Evolutionary conservation across 1,284 basidiomycete genomes (phyloP), one percentile per base, ranked within the genome.

Genomic region (Takashimella koratensis): DNA sequence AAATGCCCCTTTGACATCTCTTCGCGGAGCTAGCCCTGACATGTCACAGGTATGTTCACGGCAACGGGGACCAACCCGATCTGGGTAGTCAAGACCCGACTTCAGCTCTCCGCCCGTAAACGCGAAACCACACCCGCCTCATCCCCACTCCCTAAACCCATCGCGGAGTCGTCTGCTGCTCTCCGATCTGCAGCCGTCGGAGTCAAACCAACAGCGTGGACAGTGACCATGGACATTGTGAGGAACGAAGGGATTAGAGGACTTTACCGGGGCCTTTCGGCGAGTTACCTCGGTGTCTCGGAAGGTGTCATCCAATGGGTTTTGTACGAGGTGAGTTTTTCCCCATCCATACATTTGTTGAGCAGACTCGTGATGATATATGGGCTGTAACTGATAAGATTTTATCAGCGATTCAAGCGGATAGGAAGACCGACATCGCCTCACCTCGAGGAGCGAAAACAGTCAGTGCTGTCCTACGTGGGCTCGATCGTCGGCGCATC

Each of bases 281-380:
- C 96, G 47, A 92, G 88, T 63, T 94, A 97, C 74, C 81, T 99
- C 16, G 96, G 96, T 26, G 95, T 98, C 5, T 90, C 92, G 16
- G 96, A 99, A 75, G 88, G 88, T 3, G 94, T 94, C 20, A 98
- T 98, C 52, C 95, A 98, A 66, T 99, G 96, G 96, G 88, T 90
- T 20, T 78, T 99, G 11, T 98, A 99, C 73, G 96, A 98, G 63
- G 72, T 74, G 47, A 59, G 68, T 56, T n/a, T n/a, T n/a, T n/a
- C n/a, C n/a, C 21, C n/a, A n/a, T n/a, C n/a, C n/a, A n/a, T n/a
- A n/a, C n/a, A n/a, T n/a, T n/a, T n/a, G n/a, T 43, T 6, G 19
- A 20, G 19, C 11, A 43, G 21, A 20, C 21, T 6, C 8, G 16
- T 43, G 42, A 43, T 43, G 36, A 39, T 39, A 10, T 39, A n/a